A percentile compares a stretch with the other conserved stretches of the same genome.
Conservation (phyloP, 2,329 filamentous ascomycete species). For the Trichoderma koningii region DNA sequence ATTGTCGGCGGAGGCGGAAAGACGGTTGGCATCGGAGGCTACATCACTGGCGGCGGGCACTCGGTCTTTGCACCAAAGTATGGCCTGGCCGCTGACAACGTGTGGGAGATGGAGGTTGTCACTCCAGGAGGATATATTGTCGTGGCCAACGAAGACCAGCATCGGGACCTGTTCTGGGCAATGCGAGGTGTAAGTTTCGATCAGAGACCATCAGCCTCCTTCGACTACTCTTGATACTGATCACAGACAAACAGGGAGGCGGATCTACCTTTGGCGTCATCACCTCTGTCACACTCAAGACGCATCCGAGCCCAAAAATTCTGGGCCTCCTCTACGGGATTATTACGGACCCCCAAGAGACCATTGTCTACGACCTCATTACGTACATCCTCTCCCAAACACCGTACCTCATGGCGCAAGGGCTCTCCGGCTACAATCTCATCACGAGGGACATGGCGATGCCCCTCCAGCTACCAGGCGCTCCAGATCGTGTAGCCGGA, state of each 20-base stretch:
- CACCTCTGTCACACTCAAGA: constrained; percentile 57
- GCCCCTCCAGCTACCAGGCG: constrained; percentile 40
- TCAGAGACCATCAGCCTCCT: no score
- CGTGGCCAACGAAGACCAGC: constrained; percentile 53
- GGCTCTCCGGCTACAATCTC: constrained; percentile 53
- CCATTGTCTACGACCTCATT: constrained; percentile 50
- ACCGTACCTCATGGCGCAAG: constrained; percentile 51
- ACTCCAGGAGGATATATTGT: constrained; percentile 54
- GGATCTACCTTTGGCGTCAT: constrained; percentile 64
- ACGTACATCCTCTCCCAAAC: constrained; percentile 50
- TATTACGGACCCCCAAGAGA: constrained; percentile 36
- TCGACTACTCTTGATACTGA: no score
- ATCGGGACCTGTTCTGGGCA: constrained; percentile 66
- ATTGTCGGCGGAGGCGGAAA: constrained; percentile 58
- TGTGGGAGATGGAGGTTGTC: constrained; percentile 60
- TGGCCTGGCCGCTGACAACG: constrained; percentile 64
- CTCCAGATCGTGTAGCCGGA: constrained; percentile 40
- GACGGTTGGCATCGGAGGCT: constrained; percentile 62
- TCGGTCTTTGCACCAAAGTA: constrained; percentile 53
- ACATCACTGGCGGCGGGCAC: constrained; percentile 63
- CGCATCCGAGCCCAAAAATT: constrained; percentile 48
- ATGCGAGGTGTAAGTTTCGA: constrained; percentile 53
- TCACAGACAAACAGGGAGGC: constrained; percentile 48
- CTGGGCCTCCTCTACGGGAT: constrained; percentile 32
- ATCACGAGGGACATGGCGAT: constrained; percentile 43